Evolutionary conservation across 1,284 basidiomycete species (phyloP).

Genomic region (Rhodotorula sp.): DNA sequence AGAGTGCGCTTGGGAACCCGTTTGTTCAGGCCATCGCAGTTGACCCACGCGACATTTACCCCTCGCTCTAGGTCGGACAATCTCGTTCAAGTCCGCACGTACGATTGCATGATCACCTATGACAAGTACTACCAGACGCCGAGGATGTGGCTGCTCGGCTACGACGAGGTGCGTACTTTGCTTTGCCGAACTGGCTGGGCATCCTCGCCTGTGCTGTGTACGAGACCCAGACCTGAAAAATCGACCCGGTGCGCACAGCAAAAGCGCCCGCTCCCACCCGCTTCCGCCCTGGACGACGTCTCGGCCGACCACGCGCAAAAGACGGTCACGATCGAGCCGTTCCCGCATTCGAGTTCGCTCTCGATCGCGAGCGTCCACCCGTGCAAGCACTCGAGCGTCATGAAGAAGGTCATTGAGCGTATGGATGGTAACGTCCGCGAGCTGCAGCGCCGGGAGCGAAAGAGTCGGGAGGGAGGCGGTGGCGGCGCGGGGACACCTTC

Average conservation of each 20-base stretch:
- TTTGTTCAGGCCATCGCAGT: no score
- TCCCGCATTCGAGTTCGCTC: conserved; percentile 72
- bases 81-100: conserved; percentile 90
- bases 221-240: not conserved
- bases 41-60: not conserved
- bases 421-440: conserved; percentile 69
- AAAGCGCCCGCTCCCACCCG: conserved; percentile 76
- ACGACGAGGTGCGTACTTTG: conserved; percentile 72
- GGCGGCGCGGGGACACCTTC: conserved; percentile 19
- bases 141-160: conserved; percentile 89
- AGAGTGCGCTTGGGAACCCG: not conserved
- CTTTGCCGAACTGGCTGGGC: conserved; percentile 29
- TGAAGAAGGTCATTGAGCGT: conserved; percentile 99
- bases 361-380: conserved; percentile 90
- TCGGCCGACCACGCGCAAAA: conserved; percentile 97
- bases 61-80: conserved; percentile 57
- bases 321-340: conserved; percentile 97
- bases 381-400: conserved; percentile 97
- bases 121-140: conserved; percentile 99
- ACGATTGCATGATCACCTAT: conserved; percentile 99
- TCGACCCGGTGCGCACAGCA: conserved; percentile 58
- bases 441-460: conserved; percentile 55
- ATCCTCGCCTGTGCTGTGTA: conserved; percentile 4
- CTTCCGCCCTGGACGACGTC: conserved; percentile 96
- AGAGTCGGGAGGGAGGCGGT: not conserved